Evolutionary conservation across 2,329 filamentous ascomycete genomes (phyloP).

Genomic region (Clarireedia hainanense): DNA sequence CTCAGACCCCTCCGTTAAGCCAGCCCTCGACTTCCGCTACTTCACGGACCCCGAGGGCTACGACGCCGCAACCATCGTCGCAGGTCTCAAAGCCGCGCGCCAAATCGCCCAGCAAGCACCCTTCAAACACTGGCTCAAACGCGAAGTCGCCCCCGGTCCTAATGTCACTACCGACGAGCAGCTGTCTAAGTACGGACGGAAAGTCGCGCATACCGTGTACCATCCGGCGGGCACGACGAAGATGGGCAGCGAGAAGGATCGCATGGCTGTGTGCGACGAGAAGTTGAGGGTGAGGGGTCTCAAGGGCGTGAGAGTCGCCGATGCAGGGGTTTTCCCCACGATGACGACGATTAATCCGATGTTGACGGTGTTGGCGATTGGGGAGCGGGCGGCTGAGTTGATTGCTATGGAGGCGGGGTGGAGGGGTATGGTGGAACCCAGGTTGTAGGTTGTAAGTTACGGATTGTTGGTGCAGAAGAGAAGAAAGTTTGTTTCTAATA

Average conservation of each 20-base stretch:
- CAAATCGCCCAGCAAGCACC: conserved; percentile 31
- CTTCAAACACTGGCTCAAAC: conserved; percentile 35
- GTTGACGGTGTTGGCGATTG: conserved; percentile 78
- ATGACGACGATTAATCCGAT: conserved; percentile 86
- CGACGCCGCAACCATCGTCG: conserved; percentile 40
- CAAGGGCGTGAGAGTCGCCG: conserved; percentile 68
- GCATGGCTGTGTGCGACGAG: conserved; percentile 71
- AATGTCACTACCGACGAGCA: conserved; percentile 63
- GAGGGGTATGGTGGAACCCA: conserved; percentile 32
- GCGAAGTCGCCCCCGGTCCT: conserved; percentile 32
- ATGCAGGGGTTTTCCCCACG: conserved; percentile 81
- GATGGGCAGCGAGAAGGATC: conserved; percentile 70
- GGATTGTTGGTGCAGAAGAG: too few species aligned
- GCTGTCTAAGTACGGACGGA: conserved; percentile 72
- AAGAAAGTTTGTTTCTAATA: too few species aligned
- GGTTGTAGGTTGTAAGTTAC: conserved; percentile 16
- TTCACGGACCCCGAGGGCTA: conserved; percentile 49
- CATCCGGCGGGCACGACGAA: conserved; percentile 84
- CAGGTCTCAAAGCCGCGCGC: conserved; percentile 30
- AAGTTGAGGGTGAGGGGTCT: conserved; percentile 66
- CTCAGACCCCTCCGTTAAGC: conserved; percentile 33
- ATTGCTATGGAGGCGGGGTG: conserved; percentile 67
- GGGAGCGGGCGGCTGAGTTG: conserved; percentile 77
- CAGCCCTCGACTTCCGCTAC: conserved; percentile 48
- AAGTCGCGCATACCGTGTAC: conserved; percentile 81